Evolutionary conservation across 2,329 filamentous ascomycete genomes (phyloP), one percentile per base, ranked within the genome.

Genomic region (Aureobasidium sp.): DNA sequence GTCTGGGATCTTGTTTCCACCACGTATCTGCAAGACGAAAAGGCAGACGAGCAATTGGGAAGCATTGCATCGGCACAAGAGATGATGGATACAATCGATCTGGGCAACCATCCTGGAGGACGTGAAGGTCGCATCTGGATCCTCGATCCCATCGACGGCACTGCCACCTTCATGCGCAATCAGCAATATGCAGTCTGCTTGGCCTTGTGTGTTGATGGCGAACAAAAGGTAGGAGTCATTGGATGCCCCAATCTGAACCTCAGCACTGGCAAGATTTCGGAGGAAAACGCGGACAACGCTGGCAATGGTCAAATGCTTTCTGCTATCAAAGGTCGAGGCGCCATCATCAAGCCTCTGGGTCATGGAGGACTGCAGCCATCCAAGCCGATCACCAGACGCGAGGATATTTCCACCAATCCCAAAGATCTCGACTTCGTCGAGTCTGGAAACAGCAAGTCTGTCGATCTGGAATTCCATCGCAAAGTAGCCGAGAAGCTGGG

Each of bases 71-170:
- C 76, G 27, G 76, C 75, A 59, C 78, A 82, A 5, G 80, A 86
- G 61, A 83, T 87, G 78, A 77, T 87, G 13, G 73, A 80, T n/a
- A 67, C 81, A n/a, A 85, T 87, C 67, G 84, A 87, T 68, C 72
- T 81, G 13, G 85, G 85, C 2, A 80, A 73, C 2, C 78, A 78
- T 1, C 65, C 70, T 10, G 73, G 73, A 49, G 72, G 70, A 5
- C 69, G 67, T 63, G 74, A 66, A 63, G 78, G 71, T 2, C 73
- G 79, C 1, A 78, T 82, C 57, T 87, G 85, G 85, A 79, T 84
- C 34, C 79, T 87, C 69, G 85, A 87, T 67, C 85, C 85, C 0
- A 81, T 87, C 9, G 85, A 87, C 66, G 85, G 85, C 32, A 87
- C 85, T 1, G 81, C 80, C 16, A 82, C 83, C 0, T 87, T 86